A percentile compares a stretch with the other conserved stretches of the same genome.
These are phyloP conservation scores for Cadophora luteo-olivacea DNA, from an alignment of 2,329 filamentous ascomycete genomes.

Conservation along the genomic window DNA sequence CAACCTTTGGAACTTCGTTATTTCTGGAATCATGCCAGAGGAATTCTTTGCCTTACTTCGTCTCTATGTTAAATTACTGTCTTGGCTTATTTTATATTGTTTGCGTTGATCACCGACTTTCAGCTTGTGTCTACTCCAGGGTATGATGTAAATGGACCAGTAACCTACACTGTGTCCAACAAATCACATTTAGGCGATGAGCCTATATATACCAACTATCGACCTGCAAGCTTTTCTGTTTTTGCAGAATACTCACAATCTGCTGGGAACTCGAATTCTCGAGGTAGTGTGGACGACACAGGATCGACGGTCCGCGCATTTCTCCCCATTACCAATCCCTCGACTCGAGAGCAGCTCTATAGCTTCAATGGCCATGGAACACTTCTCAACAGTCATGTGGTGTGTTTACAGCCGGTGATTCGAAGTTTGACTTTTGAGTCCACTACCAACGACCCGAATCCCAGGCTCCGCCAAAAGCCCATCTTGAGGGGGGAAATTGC, in stretches of 20 bases:
- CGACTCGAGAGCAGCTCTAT: constrained; percentile 8
- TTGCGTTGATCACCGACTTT: constrained; percentile 15
- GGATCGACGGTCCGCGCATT: constrained; percentile 13
- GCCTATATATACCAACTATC: constrained; percentile 8
- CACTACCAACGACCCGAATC: too few species aligned
- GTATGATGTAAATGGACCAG: background rate
- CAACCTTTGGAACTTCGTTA: constrained; percentile 5
- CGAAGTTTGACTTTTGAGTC: background rate
- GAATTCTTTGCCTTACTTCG: background rate
- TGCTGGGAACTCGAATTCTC: background rate
- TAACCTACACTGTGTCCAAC: background rate
- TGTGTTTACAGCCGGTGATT: constrained; percentile 10
- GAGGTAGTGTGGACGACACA: constrained; percentile 17
- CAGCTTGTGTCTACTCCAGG: constrained; percentile 13
- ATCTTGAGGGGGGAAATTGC: background rate
- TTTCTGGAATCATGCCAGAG: constrained; percentile 9
- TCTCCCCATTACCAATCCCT: constrained; percentile 8
- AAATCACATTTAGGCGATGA: background rate
- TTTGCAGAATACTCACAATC: background rate
- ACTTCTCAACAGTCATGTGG: constrained; percentile 20
- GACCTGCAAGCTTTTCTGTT: background rate
- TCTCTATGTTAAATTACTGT: constrained; percentile 9
- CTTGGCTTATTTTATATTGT: constrained; percentile 16
- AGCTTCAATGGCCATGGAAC: constrained; percentile 14
- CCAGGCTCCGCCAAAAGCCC: too few species aligned